Evolutionary conservation across 202 grass and related monocot species (phyloP).

Genomic region (Panicum hallii): DNA sequence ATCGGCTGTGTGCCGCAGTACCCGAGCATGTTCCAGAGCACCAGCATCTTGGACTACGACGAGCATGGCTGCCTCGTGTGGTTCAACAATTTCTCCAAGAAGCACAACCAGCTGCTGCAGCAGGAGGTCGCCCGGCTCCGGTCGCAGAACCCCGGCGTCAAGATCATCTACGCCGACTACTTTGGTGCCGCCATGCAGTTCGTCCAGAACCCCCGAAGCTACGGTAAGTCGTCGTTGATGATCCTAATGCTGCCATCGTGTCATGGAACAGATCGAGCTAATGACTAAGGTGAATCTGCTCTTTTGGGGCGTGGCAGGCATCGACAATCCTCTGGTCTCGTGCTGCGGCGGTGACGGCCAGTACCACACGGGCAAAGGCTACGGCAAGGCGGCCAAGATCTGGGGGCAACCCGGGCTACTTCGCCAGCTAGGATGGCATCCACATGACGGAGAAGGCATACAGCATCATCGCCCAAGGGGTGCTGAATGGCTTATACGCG

Average conservation of each 20-base stretch:
- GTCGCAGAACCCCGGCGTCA: constrained; percentile 43
- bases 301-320: constrained; percentile 26
- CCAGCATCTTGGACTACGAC: constrained; percentile 47
- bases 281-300: too few species aligned
- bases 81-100: constrained; percentile 54
- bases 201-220: constrained; percentile 15
- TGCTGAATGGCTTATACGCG: constrained; percentile 48
- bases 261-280: too few species aligned
- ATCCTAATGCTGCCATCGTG: too few species aligned
- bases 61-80: constrained; percentile 37
- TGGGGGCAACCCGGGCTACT: constrained; percentile 43
- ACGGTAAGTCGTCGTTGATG: background rate
- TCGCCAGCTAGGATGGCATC: constrained; percentile 58
- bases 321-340: constrained; percentile 31
- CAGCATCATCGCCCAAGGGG: constrained; percentile 37
- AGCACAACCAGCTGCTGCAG: constrained; percentile 59
- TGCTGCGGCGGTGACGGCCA: constrained; percentile 55
- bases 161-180: constrained; percentile 72
- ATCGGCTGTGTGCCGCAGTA: constrained; percentile 65
- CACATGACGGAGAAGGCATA: constrained; percentile 65
- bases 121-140: constrained; percentile 48
- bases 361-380: constrained; percentile 36
- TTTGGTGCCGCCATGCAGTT: constrained; percentile 49
- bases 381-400: background rate
- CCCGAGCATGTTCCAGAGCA: constrained; percentile 27